These are phyloP conservation scores for Jackrogersella multiformis DNA, from an alignment of 495 filamentous ascomycete species.

Conservation along the genomic window DNA sequence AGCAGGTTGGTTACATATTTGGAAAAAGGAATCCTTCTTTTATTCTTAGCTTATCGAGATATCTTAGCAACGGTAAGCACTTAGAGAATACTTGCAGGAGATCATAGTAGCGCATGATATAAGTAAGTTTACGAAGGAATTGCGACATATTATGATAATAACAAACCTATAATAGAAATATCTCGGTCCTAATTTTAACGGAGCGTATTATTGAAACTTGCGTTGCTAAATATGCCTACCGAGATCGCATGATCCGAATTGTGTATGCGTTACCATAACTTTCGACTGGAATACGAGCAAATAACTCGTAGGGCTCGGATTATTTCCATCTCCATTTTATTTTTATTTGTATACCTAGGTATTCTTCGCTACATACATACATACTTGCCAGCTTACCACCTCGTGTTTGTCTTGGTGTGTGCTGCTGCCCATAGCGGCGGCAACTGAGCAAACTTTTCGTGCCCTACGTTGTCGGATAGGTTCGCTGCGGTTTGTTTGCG, in stretches of 20 bases:
- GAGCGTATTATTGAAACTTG: not conserved
- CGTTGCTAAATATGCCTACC: not conserved
- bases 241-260: slow-evolving; percentile 5
- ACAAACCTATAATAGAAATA: slow-evolving; percentile 4
- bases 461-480: not conserved
- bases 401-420: not conserved
- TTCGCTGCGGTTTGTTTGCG: not conserved
- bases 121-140: slow-evolving; percentile 8
- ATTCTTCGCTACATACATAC: not conserved
- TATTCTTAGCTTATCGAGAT: slow-evolving; percentile 5
- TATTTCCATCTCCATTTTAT: not conserved
- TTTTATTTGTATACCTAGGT: not conserved
- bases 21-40: slow-evolving; percentile 3
- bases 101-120: slow-evolving; percentile 3
- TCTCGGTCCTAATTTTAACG: not conserved
- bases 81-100: slow-evolving; percentile 6
- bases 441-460: slow-evolving; percentile 1
- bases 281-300: not conserved
- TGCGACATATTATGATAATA: not conserved
- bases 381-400: too few species aligned
- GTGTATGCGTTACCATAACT: not conserved
- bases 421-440: too few species aligned
- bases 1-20: not conserved
- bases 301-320: too few species aligned
- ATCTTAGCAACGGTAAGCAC: slow-evolving; percentile 6